Base-by-base conservation (phyloP, 192 early-diverging fungal genomes). In the Entophlyctis helioformis region DNA sequence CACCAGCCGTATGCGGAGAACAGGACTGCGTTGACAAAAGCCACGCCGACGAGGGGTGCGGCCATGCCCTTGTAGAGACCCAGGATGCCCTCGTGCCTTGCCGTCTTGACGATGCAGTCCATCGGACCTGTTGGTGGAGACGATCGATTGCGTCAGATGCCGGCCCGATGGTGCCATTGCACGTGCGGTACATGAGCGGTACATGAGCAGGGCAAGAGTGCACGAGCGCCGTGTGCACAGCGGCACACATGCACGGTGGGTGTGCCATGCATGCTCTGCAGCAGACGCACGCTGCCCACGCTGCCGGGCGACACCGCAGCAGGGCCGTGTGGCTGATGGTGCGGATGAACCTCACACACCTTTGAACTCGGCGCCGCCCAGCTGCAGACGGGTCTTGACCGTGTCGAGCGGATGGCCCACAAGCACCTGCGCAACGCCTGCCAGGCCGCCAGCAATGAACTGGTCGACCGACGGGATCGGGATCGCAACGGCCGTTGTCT, bases 61-160 rank as follows among this genome's bases (percentile, higher is more conserved):
- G 80, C 71, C 87, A 88, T 88, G n/a, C 87, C 87, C 12, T 67
- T 78, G 66, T 93, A 93, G 19, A 93, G 50, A 0, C 77, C 81
- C 1, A 54, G 33, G 15, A 85, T 29, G 9, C 87, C 90, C 29
- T 83, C 69, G 2, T 68, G 61, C 33, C 63, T 56, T 1, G 87
- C 63, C 1, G 85, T 91, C n/a, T 67, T 49, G 10, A 69, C 54
- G 7, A 81, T 47, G 51, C 84, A 87, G 47, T 88, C 82, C 15
- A 89, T 64, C 2, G 90, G 82, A 0, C 87, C 87, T 32, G 80
- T 61, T n/a, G n/a, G n/a, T n/a, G n/a, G n/a, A n/a, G n/a, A n/a
- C n/a, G n/a, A n/a, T n/a, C n/a, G n/a, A n/a, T n/a, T n/a, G n/a
- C n/a, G n/a, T n/a, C n/a, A n/a, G n/a, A n/a, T n/a, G n/a, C n/a